Evolutionary conservation across 2,329 filamentous ascomycete species (phyloP), one percentile per base, ranked within the genome.

Genomic region (Alternaria angustiovoidea): DNA sequence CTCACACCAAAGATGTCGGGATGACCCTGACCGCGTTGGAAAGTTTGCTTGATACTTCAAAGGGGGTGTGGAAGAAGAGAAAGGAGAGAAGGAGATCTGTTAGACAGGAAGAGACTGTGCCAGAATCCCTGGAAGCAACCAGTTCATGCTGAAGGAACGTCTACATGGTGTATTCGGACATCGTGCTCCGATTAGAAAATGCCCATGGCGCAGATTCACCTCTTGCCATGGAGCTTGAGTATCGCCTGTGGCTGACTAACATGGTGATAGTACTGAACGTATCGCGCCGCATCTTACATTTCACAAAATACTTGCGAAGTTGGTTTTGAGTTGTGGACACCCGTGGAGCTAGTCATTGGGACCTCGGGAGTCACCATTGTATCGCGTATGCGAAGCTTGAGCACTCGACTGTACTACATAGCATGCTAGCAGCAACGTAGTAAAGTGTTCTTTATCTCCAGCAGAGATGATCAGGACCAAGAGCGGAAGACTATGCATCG

Each of bases 281-380:
- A 26, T 24, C 16, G 18, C 16, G 18, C 14, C 14, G 30, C 18
- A 24, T 48, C 24, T 39, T 26, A 0, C 0, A 26, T 26, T 26
- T 7, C 24, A 26, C 24, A 22, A 8, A 41, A 22, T 32, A 11
- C 1, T 32, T 9, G 12, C 34, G 51, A 59, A 36, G 60, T 62
- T 42, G 36, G 36, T 46, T 62, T 61, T 63, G 39, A 39, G 51
- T 54, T 54, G 32, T 20, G 57, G 5, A 41, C 39, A 57, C 57
- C 53, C 54, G 54, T 38, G 49, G 22, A 49, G 51, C 57, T 61
- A 63, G 61, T 57, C 12, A 55, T 38, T 30, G 28, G 28, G 28
- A 11, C 11, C 28, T 30, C 16, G 28, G n/a, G 18, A 42, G 34
- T 49, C 4, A 24, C 30, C 28, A 14, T 36, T 28, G 34, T 48